Percentiles rank a stretch among this genome's conserved stretches.
Conservation (phyloP, 202 grass and related monocot species). For the Zizania palustris region DNA sequence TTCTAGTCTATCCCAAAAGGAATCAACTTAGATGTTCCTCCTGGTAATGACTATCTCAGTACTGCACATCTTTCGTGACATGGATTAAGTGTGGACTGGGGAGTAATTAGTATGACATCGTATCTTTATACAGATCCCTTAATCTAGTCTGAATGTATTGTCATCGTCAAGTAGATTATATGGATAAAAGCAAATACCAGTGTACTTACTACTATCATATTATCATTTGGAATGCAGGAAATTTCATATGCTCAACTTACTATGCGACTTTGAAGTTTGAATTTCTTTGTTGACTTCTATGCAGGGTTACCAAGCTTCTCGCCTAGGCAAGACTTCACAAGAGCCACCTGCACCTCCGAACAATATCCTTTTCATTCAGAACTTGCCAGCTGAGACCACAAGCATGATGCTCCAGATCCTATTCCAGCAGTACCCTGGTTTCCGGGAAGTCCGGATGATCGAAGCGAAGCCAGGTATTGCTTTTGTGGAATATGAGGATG, state of each 20-base stretch:
- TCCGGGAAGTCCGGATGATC: conserved; percentile 90
- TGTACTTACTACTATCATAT: conserved; percentile 22
- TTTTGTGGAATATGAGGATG: conserved; percentile 87
- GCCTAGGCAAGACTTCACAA: conserved; percentile 51
- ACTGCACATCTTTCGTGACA: conserved; percentile 17
- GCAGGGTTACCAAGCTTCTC: conserved; percentile 61
- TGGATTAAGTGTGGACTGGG: conserved; percentile 25
- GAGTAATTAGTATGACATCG: conserved; percentile 30
- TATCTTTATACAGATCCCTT: conserved; percentile 25
- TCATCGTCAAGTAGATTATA: conserved; percentile 15
- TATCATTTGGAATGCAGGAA: neutral
- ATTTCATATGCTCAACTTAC: conserved; percentile 2
- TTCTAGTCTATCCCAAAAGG: conserved; percentile 1
- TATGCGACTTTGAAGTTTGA: neutral
- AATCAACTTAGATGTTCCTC: conserved; percentile 22
- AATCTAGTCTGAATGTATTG: conserved; percentile 12
- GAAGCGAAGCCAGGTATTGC: conserved; percentile 87
- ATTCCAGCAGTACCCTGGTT: conserved; percentile 97
- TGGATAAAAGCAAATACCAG: conserved; percentile 23
- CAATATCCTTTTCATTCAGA: conserved; percentile 95
- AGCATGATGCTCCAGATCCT: conserved; percentile 95
- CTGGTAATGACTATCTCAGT: neutral
- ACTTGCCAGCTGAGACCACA: conserved; percentile 84
- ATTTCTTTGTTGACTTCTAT: conserved; percentile 23
- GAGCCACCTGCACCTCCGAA: conserved; percentile 76